Evolutionary conservation across 768 basidiomycete species (phyloP).

Genomic region (Mycena polygramma): DNA sequence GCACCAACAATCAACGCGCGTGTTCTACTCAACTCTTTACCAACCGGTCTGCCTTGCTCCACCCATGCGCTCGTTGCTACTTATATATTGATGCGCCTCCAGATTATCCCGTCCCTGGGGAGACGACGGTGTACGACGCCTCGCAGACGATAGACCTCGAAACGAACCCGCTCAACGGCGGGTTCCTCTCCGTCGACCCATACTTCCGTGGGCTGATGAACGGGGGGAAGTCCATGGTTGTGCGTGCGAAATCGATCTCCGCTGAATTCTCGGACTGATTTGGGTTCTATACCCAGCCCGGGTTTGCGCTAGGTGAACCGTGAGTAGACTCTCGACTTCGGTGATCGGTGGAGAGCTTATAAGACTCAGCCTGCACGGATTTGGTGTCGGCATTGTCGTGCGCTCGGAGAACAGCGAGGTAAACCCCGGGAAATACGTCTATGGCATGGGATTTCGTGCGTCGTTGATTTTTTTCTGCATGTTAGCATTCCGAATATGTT

Average conservation of each 20-base stretch:
- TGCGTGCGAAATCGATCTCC: too few relatives aligned
- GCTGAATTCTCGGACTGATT: too few relatives aligned
- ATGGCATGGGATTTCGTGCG: background rate
- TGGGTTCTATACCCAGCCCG: too few relatives aligned
- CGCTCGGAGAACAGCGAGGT: background rate
- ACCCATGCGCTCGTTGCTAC: too few relatives aligned
- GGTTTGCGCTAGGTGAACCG: too few relatives aligned
- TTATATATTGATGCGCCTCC: too few relatives aligned
- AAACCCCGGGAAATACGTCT: background rate
- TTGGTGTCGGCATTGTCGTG: background rate
- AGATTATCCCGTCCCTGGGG: slow-evolving; percentile 46
- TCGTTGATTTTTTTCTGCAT: background rate
- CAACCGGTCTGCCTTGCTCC: background rate
- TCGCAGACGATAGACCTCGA: slow-evolving; percentile 65
- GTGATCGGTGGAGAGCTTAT: too few relatives aligned
- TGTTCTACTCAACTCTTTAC: background rate
- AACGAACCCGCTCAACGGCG: slow-evolving; percentile 56
- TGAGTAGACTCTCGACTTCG: too few relatives aligned
- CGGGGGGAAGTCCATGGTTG: too few relatives aligned
- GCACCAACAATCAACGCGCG: background rate
- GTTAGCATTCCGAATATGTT: too few relatives aligned
- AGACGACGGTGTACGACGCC: slow-evolving; percentile 59
- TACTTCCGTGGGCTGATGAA: slow-evolving; percentile 45
- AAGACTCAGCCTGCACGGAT: too few relatives aligned
- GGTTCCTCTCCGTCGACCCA: slow-evolving; percentile 59